Base-by-base conservation (phyloP, 2,329 filamentous ascomycete species). In the Sclerotinia spermophila region DNA sequence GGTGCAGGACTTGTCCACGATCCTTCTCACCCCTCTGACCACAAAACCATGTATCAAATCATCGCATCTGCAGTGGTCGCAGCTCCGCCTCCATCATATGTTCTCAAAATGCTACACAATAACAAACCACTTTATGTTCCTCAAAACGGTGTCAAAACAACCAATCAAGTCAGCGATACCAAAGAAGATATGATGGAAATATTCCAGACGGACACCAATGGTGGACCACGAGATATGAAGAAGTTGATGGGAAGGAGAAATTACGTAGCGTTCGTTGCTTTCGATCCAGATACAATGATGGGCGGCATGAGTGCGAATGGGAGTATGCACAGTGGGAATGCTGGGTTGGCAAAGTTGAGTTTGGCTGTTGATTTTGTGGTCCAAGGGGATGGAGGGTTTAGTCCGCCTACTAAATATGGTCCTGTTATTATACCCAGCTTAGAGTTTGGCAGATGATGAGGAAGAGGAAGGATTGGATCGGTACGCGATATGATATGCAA, bases 111-210 rank as follows among this genome's bases (percentile, higher is more conserved):
- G 78, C 89, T 99, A n/a, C 94, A 98, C 84, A 96, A 92, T 84
- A 95, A 94, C 82, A 96, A 95, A 81, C 88, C 92, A 51, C 88
- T 98, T 40, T 99, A 97, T 80, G 86, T 99, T 69, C 96, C 96
- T 0, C 86, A 87, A 69, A 99, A 99, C 81, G 95, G 95, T n/a
- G 89, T 93, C 70, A 87, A 88, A 74, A 90, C 91, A 1, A 91
- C 86, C 2, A 88, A 93, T 72, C 87, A 90, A 74, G 86, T 92
- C 1, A 92, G 90, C 2, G 96, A 99, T 80, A 99, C 96, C 61
- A 98, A 99, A 82, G 96, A 99, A 81, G 96, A 99, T 82, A 99
- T 99, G 96, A 97, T 99, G 92, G 96, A 99, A 83, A 96, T 99
- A 75, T 99, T 99, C 86, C 93, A 96, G 77, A 92, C 91, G 11